Evolutionary conservation across 2,329 filamentous ascomycete species (phyloP), one percentile per base, ranked within the genome.

Genomic region (Fusarium verticillioides): DNA sequence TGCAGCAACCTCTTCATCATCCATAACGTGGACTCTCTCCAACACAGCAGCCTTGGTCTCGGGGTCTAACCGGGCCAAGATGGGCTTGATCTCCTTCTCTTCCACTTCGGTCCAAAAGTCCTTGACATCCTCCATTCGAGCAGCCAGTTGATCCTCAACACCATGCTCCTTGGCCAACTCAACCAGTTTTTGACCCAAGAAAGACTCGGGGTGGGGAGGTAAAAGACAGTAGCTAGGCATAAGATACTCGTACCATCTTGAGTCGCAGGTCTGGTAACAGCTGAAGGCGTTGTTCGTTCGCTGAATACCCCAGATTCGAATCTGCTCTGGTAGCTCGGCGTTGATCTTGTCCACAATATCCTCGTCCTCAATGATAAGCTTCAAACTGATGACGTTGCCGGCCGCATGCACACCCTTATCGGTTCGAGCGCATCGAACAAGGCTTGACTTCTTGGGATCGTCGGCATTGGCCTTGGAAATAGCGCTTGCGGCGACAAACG

Each of bases 321-420:
- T 99, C 84, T 99, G 96, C 8, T 92, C 88, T 5, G 93, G 93
- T 44, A 99, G 87, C 63, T 93, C 85, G 40, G 90, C 88, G 83
- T 99, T 99, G 88, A 99, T 97, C 84, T 94, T 97, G 63, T 95
- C 86, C 30, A 98, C 91, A 54, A 98, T 90, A 71, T 97, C 91
- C 16, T 91, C 88, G 66, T 98, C 96, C 82, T 98, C 96, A 53
- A 98, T 92, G 77, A 99, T 98, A 76, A 99, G 87, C 85, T 99
- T 99, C 78, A 98, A 83, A 37, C 94, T 97, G 70, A 98, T 94
- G 78, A 98, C 92, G 79, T 98, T 98, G 59, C 96, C 96, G 3
- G 96, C 96, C 3, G 96, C 96, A 82, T 98, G 96, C 4, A 98
- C 96, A 61, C 96, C 96, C 86, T 98, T 99, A 84, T 99, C 96